phyloP scores from a whole-genome alignment of 169 alveolate genomes.

The Prorocentrum cordatum region DNA sequence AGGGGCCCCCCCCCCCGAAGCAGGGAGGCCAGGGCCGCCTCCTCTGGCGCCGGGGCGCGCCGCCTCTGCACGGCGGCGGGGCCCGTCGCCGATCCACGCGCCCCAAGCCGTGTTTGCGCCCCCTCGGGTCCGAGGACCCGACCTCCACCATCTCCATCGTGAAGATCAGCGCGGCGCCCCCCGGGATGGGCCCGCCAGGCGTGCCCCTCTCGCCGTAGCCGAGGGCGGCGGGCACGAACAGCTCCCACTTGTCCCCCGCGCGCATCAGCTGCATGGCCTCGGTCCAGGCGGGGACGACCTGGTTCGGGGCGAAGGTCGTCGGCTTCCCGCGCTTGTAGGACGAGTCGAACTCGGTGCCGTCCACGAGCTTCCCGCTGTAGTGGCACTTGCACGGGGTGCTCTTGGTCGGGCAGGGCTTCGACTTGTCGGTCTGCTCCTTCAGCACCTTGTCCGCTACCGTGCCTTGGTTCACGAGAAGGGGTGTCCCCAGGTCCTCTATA shows the following conservation, averaged over 20 bases:
- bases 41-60: too few relatives aligned
- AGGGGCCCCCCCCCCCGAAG: too few relatives aligned
- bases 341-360: conserved; percentile 29
- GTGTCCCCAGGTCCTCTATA: too few relatives aligned
- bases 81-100: too few relatives aligned
- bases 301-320: conserved; percentile 42
- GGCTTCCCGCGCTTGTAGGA: conserved; percentile 48
- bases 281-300: conserved; percentile 54
- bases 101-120: too few relatives aligned
- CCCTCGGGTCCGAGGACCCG: too few relatives aligned
- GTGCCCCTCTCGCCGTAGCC: conserved; percentile 43
- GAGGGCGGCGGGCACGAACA: conserved; percentile 9
- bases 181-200: conserved; percentile 31
- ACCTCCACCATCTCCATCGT: conserved; percentile 32
- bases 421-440: too few relatives aligned
- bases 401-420: conserved; percentile 31
- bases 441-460: too few relatives aligned
- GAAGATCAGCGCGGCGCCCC: conserved; percentile 25
- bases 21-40: too few relatives aligned
- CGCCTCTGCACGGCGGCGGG: too few relatives aligned
- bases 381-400: conserved; percentile 43
- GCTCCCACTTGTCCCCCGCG: conserved; percentile 35
- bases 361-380: conserved; percentile 3
- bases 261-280: conserved; percentile 66
- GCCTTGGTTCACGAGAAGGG: too few relatives aligned